Conservation (phyloP, 2,329 filamentous ascomycete species). For the Paracoccidioides lutzii region DNA sequence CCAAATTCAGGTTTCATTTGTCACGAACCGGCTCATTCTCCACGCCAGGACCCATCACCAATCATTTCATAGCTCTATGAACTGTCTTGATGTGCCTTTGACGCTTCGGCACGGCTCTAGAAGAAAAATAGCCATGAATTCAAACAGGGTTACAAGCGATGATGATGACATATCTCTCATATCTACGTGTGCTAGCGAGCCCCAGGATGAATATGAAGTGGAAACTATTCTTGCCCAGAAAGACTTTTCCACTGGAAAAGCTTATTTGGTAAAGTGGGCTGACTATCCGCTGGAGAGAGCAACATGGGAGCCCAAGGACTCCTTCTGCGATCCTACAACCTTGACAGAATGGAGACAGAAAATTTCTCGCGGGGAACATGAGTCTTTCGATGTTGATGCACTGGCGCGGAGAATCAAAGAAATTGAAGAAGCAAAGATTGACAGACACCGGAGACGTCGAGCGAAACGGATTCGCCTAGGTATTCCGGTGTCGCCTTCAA, state of each 20-base stretch:
- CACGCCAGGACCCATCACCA: background rate
- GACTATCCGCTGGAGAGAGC: conserved; percentile 44
- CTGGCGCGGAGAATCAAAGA: conserved; percentile 19
- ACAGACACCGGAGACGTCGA: conserved; percentile 18
- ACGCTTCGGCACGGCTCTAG: background rate
- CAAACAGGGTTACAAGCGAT: conserved; percentile 18
- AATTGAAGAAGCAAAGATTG: conserved; percentile 12
- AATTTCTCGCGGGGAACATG: conserved; percentile 19
- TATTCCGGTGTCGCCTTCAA: conserved; percentile 1
- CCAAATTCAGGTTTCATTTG: too few species aligned
- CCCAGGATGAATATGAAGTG: conserved; percentile 41
- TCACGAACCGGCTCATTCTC: background rate
- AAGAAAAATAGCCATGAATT: background rate
- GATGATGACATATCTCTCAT: conserved; percentile 45
- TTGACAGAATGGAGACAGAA: conserved; percentile 31
- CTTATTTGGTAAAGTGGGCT: conserved; percentile 53
- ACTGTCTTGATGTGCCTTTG: background rate
- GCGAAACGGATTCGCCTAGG: conserved; percentile 19
- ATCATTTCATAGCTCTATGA: background rate
- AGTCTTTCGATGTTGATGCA: conserved; percentile 21
- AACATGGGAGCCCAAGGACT: conserved; percentile 41
- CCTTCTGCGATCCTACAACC: conserved; percentile 25
- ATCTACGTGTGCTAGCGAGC: conserved; percentile 37
- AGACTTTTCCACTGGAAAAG: conserved; percentile 19
- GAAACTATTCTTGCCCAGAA: conserved; percentile 42